A percentile compares a stretch with the other conserved stretches of the same genome.
Conservation (phyloP, 2,329 filamentous ascomycete genomes). For the Byssothecium circinans region DNA sequence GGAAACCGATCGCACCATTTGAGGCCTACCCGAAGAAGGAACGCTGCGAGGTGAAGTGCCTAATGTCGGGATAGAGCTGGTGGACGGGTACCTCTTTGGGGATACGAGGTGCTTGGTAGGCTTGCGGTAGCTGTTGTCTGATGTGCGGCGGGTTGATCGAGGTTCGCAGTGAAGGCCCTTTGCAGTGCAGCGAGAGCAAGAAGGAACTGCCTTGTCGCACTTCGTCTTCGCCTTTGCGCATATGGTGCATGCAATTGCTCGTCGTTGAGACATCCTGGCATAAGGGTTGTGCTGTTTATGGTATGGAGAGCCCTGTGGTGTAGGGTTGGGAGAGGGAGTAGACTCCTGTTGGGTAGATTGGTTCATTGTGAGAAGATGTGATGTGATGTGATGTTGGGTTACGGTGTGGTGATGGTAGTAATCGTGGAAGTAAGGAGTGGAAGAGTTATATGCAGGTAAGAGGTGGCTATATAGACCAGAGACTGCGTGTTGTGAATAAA, state of each 20-base stretch:
- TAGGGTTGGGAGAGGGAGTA: conserved; percentile 13
- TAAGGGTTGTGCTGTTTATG: conserved; percentile 28
- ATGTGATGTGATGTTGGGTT: conserved; percentile 6
- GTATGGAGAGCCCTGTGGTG: conserved; percentile 15
- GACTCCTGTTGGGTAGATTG: conserved; percentile 14
- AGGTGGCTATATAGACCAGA: conserved; percentile 1
- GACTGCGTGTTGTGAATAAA: not conserved
- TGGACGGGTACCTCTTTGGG: conserved; percentile 28
- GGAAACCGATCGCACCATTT: conserved; percentile 25
- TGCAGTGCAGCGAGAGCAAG: conserved; percentile 39
- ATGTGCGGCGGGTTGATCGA: conserved; percentile 41
- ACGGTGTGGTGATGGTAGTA: conserved; percentile 2
- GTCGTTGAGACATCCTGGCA: conserved; percentile 33
- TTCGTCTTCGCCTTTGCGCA: conserved; percentile 45
- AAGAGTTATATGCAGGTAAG: not conserved
- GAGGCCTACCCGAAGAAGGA: conserved; percentile 20
- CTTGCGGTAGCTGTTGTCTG: conserved; percentile 36
- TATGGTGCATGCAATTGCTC: conserved; percentile 44
- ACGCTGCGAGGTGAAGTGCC: conserved; percentile 27
- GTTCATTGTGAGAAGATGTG: conserved; percentile 20
- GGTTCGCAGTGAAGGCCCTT: conserved; percentile 42
- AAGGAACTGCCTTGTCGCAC: conserved; percentile 43
- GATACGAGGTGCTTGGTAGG: conserved; percentile 30
- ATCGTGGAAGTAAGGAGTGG: not conserved
- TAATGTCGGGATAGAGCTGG: conserved; percentile 22